Evolutionary conservation across 176 grass and related monocot genomes (phyloP), one percentile per base, ranked within the genome.

Genomic region (Zoysia japonica): DNA sequence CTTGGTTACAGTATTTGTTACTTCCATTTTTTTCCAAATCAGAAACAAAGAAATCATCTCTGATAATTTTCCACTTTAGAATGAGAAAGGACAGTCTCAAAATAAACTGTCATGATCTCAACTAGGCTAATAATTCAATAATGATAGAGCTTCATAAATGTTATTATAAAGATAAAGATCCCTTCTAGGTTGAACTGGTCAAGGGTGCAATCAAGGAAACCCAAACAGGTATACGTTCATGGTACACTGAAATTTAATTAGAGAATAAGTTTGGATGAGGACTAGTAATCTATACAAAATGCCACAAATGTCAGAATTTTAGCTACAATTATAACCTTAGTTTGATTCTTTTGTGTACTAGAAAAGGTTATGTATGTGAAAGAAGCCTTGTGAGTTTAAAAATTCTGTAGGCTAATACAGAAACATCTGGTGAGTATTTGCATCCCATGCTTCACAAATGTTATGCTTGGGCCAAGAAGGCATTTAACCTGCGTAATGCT

Each of bases 401-500:
- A 47, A 47, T 7, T 7, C 2, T 47, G 45, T 47, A 47, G 5
- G 5, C 45, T 47, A 47, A 47, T 7, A 47, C 45, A 47, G 28
- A 28, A 47, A 47, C 8, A 79, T 68, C 16, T 61, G 1, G 28
- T 83, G 53, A 16, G 74, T 45, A 67, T 79, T 79, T 55, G 15
- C 38, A 68, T 42, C 3, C 10, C 56, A 47, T 79, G 50, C 14
- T 71, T 80, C 41, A n/a, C 56, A 61, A 50, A 47, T 67, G 45
- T 45, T 35, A 61, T 35, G 59, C 16, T n/a, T 70, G 7, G 60
- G 40, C 65, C 59, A 77, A 41, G 36, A 47, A 89, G 68, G 52
- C 37, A 65, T 76, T 81, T 82, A 56, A 97, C 94, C 92, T 97
- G 67, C 85, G 87, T 68, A 94, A 76, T 83, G 83, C 80, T 35